These are phyloP conservation scores for Angomonas desouzai DNA, from an alignment of 208 protist genomes.

Conservation along the genomic window DNA sequence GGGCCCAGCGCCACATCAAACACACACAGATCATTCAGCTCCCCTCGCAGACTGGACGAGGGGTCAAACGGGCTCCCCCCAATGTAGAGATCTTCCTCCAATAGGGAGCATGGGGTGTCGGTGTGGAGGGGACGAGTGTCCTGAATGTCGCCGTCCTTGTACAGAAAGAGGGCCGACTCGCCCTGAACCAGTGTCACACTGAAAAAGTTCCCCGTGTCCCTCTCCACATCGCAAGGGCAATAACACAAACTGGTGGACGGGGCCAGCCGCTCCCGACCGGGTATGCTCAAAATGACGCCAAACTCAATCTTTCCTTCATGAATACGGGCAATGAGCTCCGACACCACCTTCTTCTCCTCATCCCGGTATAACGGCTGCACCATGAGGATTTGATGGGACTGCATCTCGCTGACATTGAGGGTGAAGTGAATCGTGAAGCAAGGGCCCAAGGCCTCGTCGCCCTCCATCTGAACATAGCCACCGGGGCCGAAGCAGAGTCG, in stretches of 20 bases:
- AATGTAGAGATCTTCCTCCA: slow-evolving; percentile 61
- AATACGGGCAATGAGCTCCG: slow-evolving; percentile 49
- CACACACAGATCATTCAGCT: slow-evolving; percentile 66
- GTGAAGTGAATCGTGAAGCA: slow-evolving; percentile 75
- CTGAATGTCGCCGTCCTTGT: slow-evolving; percentile 52
- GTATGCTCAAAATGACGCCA: slow-evolving; percentile 32
- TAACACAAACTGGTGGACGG: background rate
- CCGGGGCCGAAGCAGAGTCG: slow-evolving; percentile 4
- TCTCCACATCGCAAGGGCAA: slow-evolving; percentile 3
- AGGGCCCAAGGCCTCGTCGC: slow-evolving; percentile 27
- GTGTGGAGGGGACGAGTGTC: slow-evolving; percentile 29
- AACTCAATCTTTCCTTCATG: slow-evolving; percentile 43
- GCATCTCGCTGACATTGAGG: slow-evolving; percentile 42
- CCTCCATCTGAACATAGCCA: slow-evolving; percentile 56
- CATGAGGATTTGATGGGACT: slow-evolving; percentile 67
- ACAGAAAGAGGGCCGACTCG: slow-evolving; percentile 47
- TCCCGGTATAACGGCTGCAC: slow-evolving; percentile 33
- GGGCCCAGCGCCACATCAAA: slow-evolving; percentile 61
- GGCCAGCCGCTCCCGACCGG: background rate
- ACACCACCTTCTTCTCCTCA: background rate
- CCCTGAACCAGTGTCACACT: slow-evolving; percentile 76
- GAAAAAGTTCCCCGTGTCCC: slow-evolving; percentile 47
- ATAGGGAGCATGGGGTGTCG: slow-evolving; percentile 24
- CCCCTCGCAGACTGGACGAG: slow-evolving; percentile 43
- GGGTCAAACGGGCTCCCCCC: slow-evolving; percentile 45